Evolutionary conservation across 2,329 filamentous ascomycete species (phyloP), one percentile per base, ranked within the genome.

Genomic region (Talaromyces piceae): DNA sequence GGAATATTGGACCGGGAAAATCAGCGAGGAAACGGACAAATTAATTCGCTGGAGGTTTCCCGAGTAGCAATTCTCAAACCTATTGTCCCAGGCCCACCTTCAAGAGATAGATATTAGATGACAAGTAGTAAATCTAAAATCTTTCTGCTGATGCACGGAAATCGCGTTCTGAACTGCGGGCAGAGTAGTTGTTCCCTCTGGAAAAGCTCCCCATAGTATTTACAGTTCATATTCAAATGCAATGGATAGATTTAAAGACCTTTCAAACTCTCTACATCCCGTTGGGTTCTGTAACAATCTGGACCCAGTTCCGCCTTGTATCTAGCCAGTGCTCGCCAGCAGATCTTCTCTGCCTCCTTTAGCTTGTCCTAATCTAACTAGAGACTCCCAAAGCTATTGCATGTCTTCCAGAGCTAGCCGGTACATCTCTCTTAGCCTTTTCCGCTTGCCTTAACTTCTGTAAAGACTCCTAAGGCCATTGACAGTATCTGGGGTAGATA

Each of bases 321-420:
- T 6, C 18, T 18, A 20, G 5, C 6, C 1, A 20, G 9, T 18
- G 20, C 39, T 43, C 25, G 16, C 33, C 12, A 27, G 20, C 26
- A 16, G 26, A 50, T 50, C 13, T n/a, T n/a, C 3, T 50, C 48
- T n/a, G 41, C 41, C 28, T 50, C 26, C 4, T 50, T 30, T 5
- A 23, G 37, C 25, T 30, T 31, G 5, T 23, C 23, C 8, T 49
- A 11, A 13, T 22, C 4, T 7, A 9, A 2, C 13, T 43, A 45
- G 47, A 49, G 3, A 44, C 18, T 12, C 8, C 23, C 39, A 7
- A 49, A 9, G 4, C 18, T 20, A 11, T 30, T 11, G 16, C n/a
- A 46, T 13, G 4, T 9, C 13, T 6, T 46, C 7, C 20, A 28
- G 26, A 16, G 25, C 20, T 4, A 26, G 18, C n/a, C n/a, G n/a